A percentile compares a stretch with the other conserved stretches of the same genome.
These are phyloP conservation scores for Suillus subalutaceus DNA, from an alignment of 768 basidiomycete species.

Conservation along the genomic window DNA sequence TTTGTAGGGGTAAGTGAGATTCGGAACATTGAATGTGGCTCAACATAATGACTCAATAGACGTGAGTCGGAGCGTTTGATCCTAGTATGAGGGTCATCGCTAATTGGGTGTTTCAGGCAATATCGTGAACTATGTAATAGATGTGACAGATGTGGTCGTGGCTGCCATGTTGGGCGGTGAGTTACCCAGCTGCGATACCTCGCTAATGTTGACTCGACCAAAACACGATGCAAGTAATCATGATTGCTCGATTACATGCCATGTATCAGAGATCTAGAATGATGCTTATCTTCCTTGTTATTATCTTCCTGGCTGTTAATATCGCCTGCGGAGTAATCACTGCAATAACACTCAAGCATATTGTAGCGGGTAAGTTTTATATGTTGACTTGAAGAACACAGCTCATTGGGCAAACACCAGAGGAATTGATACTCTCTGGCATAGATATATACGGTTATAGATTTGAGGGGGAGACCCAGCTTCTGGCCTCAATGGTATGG, in stretches of 20 bases:
- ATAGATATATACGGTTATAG: neutral
- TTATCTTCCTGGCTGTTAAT: neutral
- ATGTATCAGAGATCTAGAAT: neutral
- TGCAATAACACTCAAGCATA: neutral
- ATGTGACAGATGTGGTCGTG: neutral
- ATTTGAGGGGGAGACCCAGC: fast-evolving
- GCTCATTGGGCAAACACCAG: neutral
- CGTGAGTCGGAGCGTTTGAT: neutral
- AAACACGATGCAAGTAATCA: neutral
- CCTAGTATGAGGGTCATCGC: neutral
- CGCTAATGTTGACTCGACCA: neutral
- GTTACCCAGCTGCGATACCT: neutral
- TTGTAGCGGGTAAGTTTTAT: neutral
- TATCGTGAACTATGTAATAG: neutral
- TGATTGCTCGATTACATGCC: neutral
- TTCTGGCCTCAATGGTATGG: neutral
- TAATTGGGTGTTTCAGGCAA: neutral
- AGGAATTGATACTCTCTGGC: neutral
- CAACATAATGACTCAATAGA: neutral
- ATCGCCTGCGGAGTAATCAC: neutral
- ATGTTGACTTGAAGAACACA: neutral
- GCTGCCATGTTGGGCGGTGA: neutral
- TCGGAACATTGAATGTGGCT: neutral
- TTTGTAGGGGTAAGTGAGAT: neutral
- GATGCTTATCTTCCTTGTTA: neutral